phyloP scores from a whole-genome alignment of 176 grass and related monocot species.

The Musa acuminata region DNA sequence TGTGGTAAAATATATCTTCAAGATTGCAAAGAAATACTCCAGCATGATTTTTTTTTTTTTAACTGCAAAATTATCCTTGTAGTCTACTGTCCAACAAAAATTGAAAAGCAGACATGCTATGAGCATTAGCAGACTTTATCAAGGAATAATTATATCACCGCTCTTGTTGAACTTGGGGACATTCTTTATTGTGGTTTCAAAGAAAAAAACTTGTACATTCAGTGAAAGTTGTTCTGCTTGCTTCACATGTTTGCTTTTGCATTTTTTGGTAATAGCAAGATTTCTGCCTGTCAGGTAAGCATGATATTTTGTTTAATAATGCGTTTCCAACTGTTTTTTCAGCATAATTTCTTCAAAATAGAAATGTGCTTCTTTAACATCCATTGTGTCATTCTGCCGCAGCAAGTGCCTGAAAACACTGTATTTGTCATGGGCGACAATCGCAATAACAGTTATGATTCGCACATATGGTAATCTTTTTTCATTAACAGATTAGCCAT shows the following conservation, averaged over 20 bases:
- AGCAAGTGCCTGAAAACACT: conserved; percentile 84
- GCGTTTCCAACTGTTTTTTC: not conserved
- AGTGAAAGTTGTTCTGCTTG: too few species aligned
- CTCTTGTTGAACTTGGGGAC: not conserved
- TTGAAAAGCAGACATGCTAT: not conserved
- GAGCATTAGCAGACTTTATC: not conserved
- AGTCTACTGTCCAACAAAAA: not conserved
- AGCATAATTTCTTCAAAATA: not conserved
- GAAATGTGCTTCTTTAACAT: not conserved
- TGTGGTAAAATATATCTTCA: conserved; percentile 1
- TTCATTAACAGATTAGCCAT: not conserved
- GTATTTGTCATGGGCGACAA: conserved; percentile 98
- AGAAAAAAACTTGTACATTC: too few species aligned
- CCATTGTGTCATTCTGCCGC: conserved; percentile 18
- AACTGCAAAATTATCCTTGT: not conserved
- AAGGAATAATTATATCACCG: not conserved
- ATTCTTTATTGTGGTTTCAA: too few species aligned
- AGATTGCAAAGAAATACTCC: not conserved
- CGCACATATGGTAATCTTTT: conserved; percentile 71
- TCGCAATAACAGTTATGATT: conserved; percentile 96
- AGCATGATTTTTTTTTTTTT: not conserved
- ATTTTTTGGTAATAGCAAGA: too few species aligned
- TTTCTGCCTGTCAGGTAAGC: too few species aligned
- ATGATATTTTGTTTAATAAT: not conserved
- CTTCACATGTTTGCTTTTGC: too few species aligned